A percentile compares a stretch with the other conserved stretches of the same genome.
These are phyloP conservation scores for Saprolegnia diclina DNA, from an alignment of 352 stramenopile genomes.

Conservation along the genomic window DNA sequence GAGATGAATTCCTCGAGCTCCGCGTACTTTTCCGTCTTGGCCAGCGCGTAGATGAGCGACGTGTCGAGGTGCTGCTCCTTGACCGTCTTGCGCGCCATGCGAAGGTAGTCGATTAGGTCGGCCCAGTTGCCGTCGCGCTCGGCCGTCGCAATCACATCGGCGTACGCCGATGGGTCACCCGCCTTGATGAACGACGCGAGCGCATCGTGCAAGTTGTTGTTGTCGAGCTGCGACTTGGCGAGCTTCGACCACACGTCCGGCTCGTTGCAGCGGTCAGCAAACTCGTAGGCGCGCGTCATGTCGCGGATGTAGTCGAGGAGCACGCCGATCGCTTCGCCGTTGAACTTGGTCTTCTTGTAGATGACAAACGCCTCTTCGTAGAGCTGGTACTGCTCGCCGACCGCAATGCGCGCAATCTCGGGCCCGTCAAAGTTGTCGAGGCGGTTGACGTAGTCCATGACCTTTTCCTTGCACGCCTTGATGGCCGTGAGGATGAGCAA, in stretches of 20 bases:
- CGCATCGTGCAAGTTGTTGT: slow-evolving; percentile 93
- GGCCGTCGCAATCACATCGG: slow-evolving; percentile 96
- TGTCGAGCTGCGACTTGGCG: slow-evolving; percentile 97
- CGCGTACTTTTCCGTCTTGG: slow-evolving; percentile 97
- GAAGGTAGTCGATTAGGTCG: slow-evolving; percentile 97
- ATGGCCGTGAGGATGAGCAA: slow-evolving; percentile 99
- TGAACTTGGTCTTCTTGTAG: slow-evolving; percentile 99
- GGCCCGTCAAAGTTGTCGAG: slow-evolving; percentile 99
- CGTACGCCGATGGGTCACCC: slow-evolving; percentile 95
- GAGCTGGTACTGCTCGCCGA: slow-evolving; percentile 97
- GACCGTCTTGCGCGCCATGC: slow-evolving; percentile 98
- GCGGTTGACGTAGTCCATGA: slow-evolving; percentile 99
- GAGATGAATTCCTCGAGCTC: slow-evolving; percentile 99
- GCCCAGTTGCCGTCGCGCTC: slow-evolving; percentile 96
- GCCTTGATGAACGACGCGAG: slow-evolving; percentile 99
- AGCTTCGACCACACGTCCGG: slow-evolving; percentile 98
- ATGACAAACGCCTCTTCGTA: slow-evolving; percentile 99
- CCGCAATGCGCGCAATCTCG: slow-evolving; percentile 98
- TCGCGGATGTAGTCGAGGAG: slow-evolving; percentile 96
- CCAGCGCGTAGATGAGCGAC: slow-evolving; percentile 98
- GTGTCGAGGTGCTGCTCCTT: slow-evolving; percentile 99
- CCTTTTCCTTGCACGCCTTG: slow-evolving; percentile 95
- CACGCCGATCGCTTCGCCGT: slow-evolving; percentile 91
- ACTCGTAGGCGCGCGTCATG: slow-evolving; percentile 98
- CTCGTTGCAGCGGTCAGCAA: slow-evolving; percentile 97